Evolutionary conservation across 192 early-diverging fungal genomes (phyloP), one percentile per base, ranked within the genome.

Genomic region (Borealophlyctis nickersoniae): DNA sequence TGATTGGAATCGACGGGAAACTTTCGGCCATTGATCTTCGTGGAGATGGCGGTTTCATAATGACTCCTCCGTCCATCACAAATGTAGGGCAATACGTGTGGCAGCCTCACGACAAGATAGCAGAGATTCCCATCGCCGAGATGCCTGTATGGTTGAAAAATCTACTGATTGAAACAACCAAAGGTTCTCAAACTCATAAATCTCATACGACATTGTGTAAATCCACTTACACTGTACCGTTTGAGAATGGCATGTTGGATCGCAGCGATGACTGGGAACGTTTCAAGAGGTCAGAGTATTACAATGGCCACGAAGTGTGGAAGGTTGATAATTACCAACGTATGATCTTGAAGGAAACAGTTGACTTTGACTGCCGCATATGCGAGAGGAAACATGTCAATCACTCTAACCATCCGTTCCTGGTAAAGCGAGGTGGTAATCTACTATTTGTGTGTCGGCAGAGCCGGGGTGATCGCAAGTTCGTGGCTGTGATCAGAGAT

Each of bases 361-460:
- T 55, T 11, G 62, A 63, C 52, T 63, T 63, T 29, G 28, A 63
- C 7, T 56, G 62, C 28, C 9, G 4, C 4, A 63, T 63, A 22
- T 63, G 62, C 51, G 45, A 55, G 11, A 29, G 62, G 13, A 11
- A 53, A 29, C 62, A 63, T 56, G 32, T 56, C 9, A 57, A 56
- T n/a, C 62, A 63, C 32, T 55, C n/a, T 27, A 63, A 63, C 31
- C 62, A 63, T 34, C 62, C 62, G 3, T 63, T 63, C 35, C 51
- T 63, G 23, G 62, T 63, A 29, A 13, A 49, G 7, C 60, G 31
- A n/a, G 60, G 48, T 23, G 19, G 14, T 7, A 49, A 22, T 7
- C 48, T 61, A 4, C 29, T 61, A 27, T 61, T 61, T 50, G 60
- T 61, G 16, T 61, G 60, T 61, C 60, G 60, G 24, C 60, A 13